phyloP scores from a whole-genome alignment of 2,329 filamentous ascomycete species.

The Cladosporium sp. region DNA sequence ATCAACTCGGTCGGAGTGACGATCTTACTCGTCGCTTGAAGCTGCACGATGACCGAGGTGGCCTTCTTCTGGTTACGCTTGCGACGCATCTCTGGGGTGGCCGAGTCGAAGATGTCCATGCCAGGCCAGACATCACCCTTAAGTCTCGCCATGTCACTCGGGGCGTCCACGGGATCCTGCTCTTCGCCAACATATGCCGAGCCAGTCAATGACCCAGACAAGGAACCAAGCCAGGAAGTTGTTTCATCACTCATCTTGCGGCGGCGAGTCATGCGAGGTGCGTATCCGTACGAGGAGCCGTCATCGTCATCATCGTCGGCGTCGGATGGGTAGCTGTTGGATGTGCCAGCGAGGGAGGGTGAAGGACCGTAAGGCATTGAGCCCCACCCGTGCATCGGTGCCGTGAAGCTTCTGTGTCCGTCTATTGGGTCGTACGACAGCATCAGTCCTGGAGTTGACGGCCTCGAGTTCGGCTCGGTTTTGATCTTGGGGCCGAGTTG shows the following conservation, averaged over 20 bases:
- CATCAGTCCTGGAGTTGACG: slow-evolving; percentile 28
- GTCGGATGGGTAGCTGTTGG: slow-evolving; percentile 24
- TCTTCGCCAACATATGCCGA: slow-evolving; percentile 29
- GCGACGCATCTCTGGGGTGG: slow-evolving; percentile 69
- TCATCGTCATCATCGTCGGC: slow-evolving; percentile 19
- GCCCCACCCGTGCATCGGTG: slow-evolving; percentile 42
- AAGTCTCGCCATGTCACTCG: slow-evolving; percentile 50
- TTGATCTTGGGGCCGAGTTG: slow-evolving; percentile 31
- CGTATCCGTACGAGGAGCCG: slow-evolving; percentile 18
- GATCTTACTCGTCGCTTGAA: slow-evolving; percentile 63
- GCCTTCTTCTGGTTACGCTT: slow-evolving; percentile 79
- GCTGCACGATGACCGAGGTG: slow-evolving; percentile 65
- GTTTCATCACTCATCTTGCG: slow-evolving; percentile 25
- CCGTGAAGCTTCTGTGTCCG: slow-evolving; percentile 31
- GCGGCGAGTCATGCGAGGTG: slow-evolving; percentile 12
- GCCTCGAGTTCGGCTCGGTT: slow-evolving; percentile 30
- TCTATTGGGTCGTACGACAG: slow-evolving; percentile 23
- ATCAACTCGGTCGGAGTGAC: slow-evolving; percentile 67
- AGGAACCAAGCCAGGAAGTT: slow-evolving; percentile 20
- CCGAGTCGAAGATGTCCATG: slow-evolving; percentile 80
- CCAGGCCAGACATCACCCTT: slow-evolving; percentile 76
- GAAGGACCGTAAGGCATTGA: slow-evolving; percentile 20
- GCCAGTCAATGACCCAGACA: slow-evolving; percentile 21
- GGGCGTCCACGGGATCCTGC: slow-evolving; percentile 33
- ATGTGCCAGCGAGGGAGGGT: slow-evolving; percentile 27